Percentiles rank a stretch among this genome's conserved stretches.
phyloP scores from a whole-genome alignment of 179 eudicot genomes.

The Beta corolliflora region DNA sequence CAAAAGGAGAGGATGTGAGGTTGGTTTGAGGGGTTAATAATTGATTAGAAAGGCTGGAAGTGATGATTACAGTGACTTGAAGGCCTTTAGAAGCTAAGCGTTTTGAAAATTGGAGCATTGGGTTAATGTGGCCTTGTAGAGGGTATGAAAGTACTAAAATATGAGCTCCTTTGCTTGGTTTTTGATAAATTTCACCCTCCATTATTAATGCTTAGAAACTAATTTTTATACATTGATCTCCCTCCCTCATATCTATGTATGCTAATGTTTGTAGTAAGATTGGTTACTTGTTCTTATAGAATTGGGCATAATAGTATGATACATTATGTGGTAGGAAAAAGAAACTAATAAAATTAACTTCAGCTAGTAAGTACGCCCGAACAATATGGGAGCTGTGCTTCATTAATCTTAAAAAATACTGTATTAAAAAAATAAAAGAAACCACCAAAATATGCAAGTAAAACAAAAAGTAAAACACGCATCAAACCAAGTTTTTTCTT shows the following conservation, averaged over 20 bases:
- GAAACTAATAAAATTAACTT: neutral
- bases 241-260: neutral
- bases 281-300: neutral
- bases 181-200: conserved; percentile 11
- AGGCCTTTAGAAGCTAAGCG: conserved; percentile 34
- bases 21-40: neutral
- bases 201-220: neutral
- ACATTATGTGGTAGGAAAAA: neutral
- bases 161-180: conserved; percentile 34
- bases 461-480: too few species aligned
- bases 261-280: neutral
- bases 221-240: neutral
- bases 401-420: too few species aligned
- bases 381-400: too few species aligned
- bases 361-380: too few species aligned
- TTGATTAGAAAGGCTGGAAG: conserved; percentile 14
- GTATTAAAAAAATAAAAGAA: too few species aligned
- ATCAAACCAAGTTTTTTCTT: too few species aligned
- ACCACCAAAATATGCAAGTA: too few species aligned
- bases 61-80: conserved; percentile 24
- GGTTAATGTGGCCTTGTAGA: conserved; percentile 38
- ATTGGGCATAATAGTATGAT: too few species aligned
- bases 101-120: conserved; percentile 40
- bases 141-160: conserved; percentile 31
- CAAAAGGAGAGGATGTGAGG: neutral